Percentiles rank a stretch among this genome's conserved stretches.
phyloP scores from a whole-genome alignment of 2,329 filamentous ascomycete species.

The Magnaporthiopsis incrustans region DNA sequence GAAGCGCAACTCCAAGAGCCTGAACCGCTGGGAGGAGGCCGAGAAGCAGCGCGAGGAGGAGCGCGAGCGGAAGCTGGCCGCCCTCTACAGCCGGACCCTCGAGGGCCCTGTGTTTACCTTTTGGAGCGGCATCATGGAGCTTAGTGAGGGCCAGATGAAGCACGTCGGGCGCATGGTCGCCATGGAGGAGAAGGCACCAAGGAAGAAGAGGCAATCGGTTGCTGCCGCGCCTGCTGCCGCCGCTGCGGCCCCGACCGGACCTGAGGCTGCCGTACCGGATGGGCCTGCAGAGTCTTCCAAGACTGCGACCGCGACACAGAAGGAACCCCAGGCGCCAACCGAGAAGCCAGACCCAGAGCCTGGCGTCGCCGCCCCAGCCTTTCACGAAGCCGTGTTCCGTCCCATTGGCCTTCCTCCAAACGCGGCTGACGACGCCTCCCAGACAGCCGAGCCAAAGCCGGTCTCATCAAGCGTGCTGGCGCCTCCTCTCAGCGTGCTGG shows the following conservation, averaged over 20 bases:
- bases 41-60: slow-evolving; percentile 85
- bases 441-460: background rate
- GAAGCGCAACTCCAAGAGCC: slow-evolving; percentile 76
- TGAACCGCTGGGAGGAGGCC: slow-evolving; percentile 89
- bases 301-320: background rate
- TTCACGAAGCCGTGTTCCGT: slow-evolving; percentile 11
- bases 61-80: slow-evolving; percentile 73
- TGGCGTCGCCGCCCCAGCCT: slow-evolving; percentile 5
- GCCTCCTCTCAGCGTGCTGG: slow-evolving; percentile 16
- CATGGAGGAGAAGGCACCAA: slow-evolving; percentile 49
- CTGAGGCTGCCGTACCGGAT: slow-evolving; percentile 5
- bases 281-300: background rate
- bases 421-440: background rate
- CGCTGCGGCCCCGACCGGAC: slow-evolving; percentile 12
- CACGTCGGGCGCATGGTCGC: slow-evolving; percentile 59
- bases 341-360: background rate
- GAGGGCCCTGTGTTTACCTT: slow-evolving; percentile 85
- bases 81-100: slow-evolving; percentile 76
- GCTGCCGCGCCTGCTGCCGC: slow-evolving; percentile 14
- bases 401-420: slow-evolving; percentile 8
- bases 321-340: background rate
- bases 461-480: slow-evolving; percentile 3
- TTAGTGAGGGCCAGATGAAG: slow-evolving; percentile 63
- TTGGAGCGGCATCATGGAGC: slow-evolving; percentile 86
- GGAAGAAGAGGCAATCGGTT: slow-evolving; percentile 40